Base-by-base conservation (phyloP, 208 protist species). In the Acanthamoeba sp. region DNA sequence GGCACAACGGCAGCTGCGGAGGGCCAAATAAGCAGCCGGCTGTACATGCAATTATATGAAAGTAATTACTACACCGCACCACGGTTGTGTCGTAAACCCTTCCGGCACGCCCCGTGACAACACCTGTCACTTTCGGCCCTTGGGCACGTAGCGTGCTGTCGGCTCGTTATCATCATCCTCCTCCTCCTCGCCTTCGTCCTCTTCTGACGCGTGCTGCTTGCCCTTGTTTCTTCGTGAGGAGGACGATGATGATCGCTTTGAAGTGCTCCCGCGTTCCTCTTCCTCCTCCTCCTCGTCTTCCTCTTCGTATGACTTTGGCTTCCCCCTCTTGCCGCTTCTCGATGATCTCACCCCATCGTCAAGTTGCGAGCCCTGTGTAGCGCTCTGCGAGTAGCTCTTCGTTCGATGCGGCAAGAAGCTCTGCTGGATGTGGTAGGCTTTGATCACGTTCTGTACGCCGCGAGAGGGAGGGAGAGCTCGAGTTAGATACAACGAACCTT, bases 381-480 rank as follows among this genome's bases (percentile, higher is more conserved):
- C 73, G 42, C 38, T 50, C 73, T 82, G 73, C 24, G 84, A 62
- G 38, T 90, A 90, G 50, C 57, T 36, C 57, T 62, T 90, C 5
- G 52, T 90, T 29, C 84, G 27, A 42, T 90, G 84, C 18, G 84
- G 84, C 40, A 90, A 29, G 29, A 90, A 90, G 57, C 84, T 90
- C 48, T 66, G 55, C 40, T 90, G 12, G n/a, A 90, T 90, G 27
- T 90, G 4, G 48, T 71, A 90, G 84, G 84, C 50, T 10, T 66
- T 38, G 34, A 90, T 45, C 57, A 69, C 10, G 32, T 90, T 90
- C 84, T 90, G 84, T 6, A 73, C n/a, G 32, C 29, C 20, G 24
- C 22, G 24, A 66, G 59, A 66, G 24, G 59, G 24, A 66, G 59
- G 24, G 24, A 24, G 24, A 66, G 59, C 59, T n/a, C 20, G 20